Conservation (phyloP, 2,329 filamentous ascomycete genomes). For the Ceratocystis lukuohia region DNA sequence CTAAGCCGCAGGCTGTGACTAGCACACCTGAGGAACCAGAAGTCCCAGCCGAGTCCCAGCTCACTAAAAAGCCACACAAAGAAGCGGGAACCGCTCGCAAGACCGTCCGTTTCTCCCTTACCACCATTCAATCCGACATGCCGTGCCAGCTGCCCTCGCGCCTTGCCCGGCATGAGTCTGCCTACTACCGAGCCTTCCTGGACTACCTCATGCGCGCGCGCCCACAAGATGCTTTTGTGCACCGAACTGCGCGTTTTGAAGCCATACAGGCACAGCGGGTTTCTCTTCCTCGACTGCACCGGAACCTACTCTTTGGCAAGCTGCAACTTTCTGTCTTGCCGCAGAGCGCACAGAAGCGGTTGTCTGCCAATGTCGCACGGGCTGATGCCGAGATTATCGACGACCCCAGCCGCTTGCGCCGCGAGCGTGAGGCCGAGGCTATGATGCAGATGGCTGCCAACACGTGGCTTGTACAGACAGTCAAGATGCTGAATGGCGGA, state of each 20-base stretch:
- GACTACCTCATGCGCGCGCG: conserved; percentile 54
- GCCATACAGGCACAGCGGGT: conserved; percentile 73
- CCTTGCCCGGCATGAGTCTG: conserved; percentile 50
- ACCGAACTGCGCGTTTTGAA: conserved; percentile 74
- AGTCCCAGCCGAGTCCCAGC: background rate
- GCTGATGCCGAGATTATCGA: conserved; percentile 55
- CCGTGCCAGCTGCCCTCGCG: conserved; percentile 40
- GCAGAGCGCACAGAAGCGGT: conserved; percentile 56
- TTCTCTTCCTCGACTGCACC: conserved; percentile 57
- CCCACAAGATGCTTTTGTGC: conserved; percentile 64
- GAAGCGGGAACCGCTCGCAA: conserved; percentile 31
- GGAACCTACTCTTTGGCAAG: conserved; percentile 71
- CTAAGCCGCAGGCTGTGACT: conserved; percentile 13
- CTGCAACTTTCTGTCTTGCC: conserved; percentile 62
- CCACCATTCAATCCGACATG: conserved; percentile 32
- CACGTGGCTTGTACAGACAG: conserved; percentile 48
- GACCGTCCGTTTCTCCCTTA: conserved; percentile 59
- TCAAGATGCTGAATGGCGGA: conserved; percentile 50
- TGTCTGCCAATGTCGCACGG: conserved; percentile 58
- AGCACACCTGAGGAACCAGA: background rate
- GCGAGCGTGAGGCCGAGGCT: conserved; percentile 69
- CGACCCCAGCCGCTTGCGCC: conserved; percentile 46
- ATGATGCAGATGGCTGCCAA: conserved; percentile 54
- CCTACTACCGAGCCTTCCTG: conserved; percentile 81
- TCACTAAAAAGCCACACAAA: background rate